Conservation (phyloP, 176 grass and related monocot species). For the Musa schizocarpa region DNA sequence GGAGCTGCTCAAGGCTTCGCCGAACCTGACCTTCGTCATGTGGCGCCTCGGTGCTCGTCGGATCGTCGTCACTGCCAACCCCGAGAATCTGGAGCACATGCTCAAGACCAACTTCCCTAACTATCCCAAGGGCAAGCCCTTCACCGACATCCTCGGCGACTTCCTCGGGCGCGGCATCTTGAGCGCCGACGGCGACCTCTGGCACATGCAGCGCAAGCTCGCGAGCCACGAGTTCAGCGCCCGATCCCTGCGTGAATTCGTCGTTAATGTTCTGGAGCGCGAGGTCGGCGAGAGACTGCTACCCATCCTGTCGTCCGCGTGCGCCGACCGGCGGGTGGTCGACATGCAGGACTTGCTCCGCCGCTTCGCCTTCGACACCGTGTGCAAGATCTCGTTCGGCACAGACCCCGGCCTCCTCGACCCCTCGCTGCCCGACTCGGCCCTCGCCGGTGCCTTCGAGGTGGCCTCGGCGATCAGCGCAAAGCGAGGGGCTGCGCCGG, state of each 20-base stretch:
- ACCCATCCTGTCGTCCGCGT: constrained; percentile 33
- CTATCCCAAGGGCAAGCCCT: constrained; percentile 75
- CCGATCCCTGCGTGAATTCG: constrained; percentile 54
- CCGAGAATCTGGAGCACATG: constrained; percentile 72
- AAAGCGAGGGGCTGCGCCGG: constrained; percentile 43
- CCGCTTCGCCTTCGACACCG: constrained; percentile 66
- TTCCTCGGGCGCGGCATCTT: constrained; percentile 75
- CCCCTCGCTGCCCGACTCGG: constrained; percentile 30
- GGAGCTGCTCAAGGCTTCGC: constrained; percentile 47
- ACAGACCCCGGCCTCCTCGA: constrained; percentile 54
- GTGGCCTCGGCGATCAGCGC: constrained; percentile 54
- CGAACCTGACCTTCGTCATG: constrained; percentile 57
- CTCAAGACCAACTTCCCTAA: constrained; percentile 56
- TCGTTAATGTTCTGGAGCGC: constrained; percentile 35
- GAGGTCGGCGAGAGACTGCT: constrained; percentile 43
- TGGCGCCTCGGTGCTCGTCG: constrained; percentile 50
- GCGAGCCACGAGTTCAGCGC: constrained; percentile 81
- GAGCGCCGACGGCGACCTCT: constrained; percentile 67
- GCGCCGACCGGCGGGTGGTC: constrained; percentile 14
- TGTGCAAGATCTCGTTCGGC: constrained; percentile 53
- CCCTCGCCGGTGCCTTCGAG: constrained; percentile 60
- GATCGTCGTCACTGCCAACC: constrained; percentile 63
- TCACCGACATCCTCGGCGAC: constrained; percentile 79
- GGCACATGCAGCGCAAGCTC: constrained; percentile 68
- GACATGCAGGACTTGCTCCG: constrained; percentile 81